phyloP scores from a whole-genome alignment of 257 asterid species.

The Salvia rosmarinus region DNA sequence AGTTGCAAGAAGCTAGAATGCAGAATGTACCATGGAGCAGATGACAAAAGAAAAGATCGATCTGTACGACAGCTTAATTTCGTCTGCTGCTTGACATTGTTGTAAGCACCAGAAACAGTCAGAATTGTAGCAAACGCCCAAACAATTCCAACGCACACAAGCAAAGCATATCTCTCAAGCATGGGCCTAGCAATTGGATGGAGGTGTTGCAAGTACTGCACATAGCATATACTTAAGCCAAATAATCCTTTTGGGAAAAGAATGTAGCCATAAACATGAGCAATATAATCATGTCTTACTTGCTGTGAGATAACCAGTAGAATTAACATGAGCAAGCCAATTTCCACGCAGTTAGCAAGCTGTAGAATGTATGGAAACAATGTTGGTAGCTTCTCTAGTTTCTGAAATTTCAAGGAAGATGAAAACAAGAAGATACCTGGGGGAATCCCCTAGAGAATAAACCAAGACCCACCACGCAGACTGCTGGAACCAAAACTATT shows the following conservation, averaged over 20 bases:
- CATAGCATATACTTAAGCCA: conserved; percentile 8
- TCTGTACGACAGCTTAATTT: conserved; percentile 82
- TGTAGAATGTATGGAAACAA: conserved; percentile 41
- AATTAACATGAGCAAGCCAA: conserved; percentile 91
- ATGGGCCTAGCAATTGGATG: conserved; percentile 58
- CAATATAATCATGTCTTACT: conserved; percentile 50
- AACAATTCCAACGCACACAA: conserved; percentile 60
- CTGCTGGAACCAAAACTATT: conserved; percentile 76
- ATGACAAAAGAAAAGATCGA: conserved; percentile 67
- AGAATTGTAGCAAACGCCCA: conserved; percentile 99
- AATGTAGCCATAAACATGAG: not conserved
- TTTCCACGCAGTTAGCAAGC: conserved; percentile 83
- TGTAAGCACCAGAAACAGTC: conserved; percentile 96
- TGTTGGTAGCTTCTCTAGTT: conserved; percentile 1
- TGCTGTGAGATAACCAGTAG: conserved; percentile 77
- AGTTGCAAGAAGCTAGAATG: conserved; percentile 40
- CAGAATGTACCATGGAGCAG: conserved; percentile 83
- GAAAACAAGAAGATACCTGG: conserved; percentile 46
- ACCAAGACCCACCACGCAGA: conserved; percentile 86
- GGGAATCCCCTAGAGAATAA: conserved; percentile 89
- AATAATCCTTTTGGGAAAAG: not conserved
- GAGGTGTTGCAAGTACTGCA: conserved; percentile 78
- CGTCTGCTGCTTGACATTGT: conserved; percentile 61
- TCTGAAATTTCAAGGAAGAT: conserved; percentile 13
- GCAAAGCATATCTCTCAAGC: conserved; percentile 94